These are phyloP conservation scores for Musa acuminata DNA, from an alignment of 176 grass and related monocot species.

Conservation along the genomic window DNA sequence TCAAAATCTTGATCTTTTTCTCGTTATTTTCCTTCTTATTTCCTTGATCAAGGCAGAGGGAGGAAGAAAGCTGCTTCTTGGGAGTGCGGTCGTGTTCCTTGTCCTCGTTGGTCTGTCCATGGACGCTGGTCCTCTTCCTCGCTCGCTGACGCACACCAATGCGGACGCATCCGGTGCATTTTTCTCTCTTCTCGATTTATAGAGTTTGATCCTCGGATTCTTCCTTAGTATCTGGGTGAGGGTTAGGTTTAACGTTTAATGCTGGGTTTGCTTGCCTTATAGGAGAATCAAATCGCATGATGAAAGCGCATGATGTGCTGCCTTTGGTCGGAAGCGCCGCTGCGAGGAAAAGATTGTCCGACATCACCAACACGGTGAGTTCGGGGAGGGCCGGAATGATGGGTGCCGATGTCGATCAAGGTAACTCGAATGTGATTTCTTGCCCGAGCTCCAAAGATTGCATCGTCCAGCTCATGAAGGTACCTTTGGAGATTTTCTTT, in stretches of 20 bases:
- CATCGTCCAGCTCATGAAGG: slow-evolving; percentile 29
- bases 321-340: neutral
- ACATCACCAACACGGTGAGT: slow-evolving; percentile 41
- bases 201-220: neutral
- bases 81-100: too few species aligned
- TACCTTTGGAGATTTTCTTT: slow-evolving; percentile 9
- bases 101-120: neutral
- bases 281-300: too few species aligned
- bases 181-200: neutral
- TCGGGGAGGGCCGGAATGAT: slow-evolving; percentile 13
- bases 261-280: too few species aligned
- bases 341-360: slow-evolving; percentile 9
- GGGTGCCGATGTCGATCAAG: neutral
- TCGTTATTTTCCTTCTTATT: neutral
- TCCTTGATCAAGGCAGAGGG: too few species aligned
- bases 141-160: neutral
- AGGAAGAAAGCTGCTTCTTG: too few species aligned
- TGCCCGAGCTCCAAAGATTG: slow-evolving; percentile 17
- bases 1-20: neutral
- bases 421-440: neutral
- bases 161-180: neutral
- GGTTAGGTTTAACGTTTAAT: neutral
- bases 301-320: neutral
- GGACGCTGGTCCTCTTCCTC: neutral
- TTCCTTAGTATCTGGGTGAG: neutral